Percentiles rank a stretch among this genome's conserved stretches.
phyloP scores from a whole-genome alignment of 2,329 filamentous ascomycete genomes.

The Lachnellula hyalina region DNA sequence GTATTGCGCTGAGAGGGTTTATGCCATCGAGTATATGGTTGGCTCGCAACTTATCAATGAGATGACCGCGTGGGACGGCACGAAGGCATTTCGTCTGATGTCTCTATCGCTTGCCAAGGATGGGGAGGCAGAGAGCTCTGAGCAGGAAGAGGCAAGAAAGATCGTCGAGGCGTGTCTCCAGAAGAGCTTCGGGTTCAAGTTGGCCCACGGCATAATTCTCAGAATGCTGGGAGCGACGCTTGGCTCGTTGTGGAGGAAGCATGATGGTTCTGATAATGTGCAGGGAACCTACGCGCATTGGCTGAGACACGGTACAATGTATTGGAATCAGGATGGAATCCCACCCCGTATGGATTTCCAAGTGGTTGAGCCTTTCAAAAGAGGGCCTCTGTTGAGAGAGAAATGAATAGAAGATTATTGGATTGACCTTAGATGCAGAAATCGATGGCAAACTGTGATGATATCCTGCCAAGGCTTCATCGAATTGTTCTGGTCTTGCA shows the following conservation, averaged over 20 bases:
- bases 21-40: slow-evolving; percentile 44
- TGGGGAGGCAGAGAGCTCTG: slow-evolving; percentile 37
- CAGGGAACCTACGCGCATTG: slow-evolving; percentile 50
- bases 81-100: slow-evolving; percentile 45
- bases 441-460: not conserved
- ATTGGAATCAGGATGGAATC: slow-evolving; percentile 41
- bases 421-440: not conserved
- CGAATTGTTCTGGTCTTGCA: too few relatives aligned
- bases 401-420: slow-evolving; percentile 4
- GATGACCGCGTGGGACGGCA: slow-evolving; percentile 46
- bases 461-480: too few relatives aligned
- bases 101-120: slow-evolving; percentile 36
- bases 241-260: slow-evolving; percentile 47
- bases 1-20: slow-evolving; percentile 45
- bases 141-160: slow-evolving; percentile 43
- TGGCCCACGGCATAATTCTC: slow-evolving; percentile 50
- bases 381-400: slow-evolving; percentile 32
- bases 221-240: slow-evolving; percentile 45
- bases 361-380: slow-evolving; percentile 35
- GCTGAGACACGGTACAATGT: slow-evolving; percentile 44
- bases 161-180: slow-evolving; percentile 47
- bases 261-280: slow-evolving; percentile 44
- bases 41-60: slow-evolving; percentile 49
- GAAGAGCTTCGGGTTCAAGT: slow-evolving; percentile 49
- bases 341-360: slow-evolving; percentile 34